Evolutionary conservation across 345 rosid genomes (phyloP).

Genomic region (Eucalyptus sp.): DNA sequence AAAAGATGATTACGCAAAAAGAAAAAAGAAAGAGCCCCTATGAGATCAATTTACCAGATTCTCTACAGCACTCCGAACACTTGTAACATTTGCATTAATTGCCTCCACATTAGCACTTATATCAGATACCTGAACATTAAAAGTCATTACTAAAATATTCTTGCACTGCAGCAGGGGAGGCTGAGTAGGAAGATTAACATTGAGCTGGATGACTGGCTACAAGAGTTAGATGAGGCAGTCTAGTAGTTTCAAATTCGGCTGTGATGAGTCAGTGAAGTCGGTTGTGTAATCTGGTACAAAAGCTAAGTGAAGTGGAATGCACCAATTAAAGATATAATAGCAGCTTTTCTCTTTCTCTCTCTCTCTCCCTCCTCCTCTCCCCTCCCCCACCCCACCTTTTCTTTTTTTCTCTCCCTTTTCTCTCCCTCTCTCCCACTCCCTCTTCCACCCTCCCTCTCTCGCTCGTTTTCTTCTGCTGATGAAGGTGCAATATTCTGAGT

Average conservation of each 20-base stretch:
- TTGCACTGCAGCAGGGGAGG: not conserved
- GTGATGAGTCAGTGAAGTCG: not conserved
- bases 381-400: rapidly evolving
- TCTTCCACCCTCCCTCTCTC: not conserved
- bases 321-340: not conserved
- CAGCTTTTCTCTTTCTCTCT: not conserved
- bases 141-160: not conserved
- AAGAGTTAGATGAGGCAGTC: not conserved
- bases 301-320: not conserved
- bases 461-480: not conserved
- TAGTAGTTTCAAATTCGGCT: not conserved
- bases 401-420: not conserved
- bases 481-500: not conserved
- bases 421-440: not conserved
- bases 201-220: not conserved
- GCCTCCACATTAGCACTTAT: constrained; percentile 32
- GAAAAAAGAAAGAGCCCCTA: not conserved
- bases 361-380: not conserved
- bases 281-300: not conserved
- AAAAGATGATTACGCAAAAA: not conserved
- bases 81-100: constrained; percentile 34
- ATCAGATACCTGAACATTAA: constrained; percentile 31
- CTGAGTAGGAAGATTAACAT: not conserved
- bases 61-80: constrained; percentile 60
- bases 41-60: constrained; percentile 40